These are phyloP conservation scores for Cordyceps farinosa DNA, from an alignment of 2,329 filamentous ascomycete species.

Conservation along the genomic window DNA sequence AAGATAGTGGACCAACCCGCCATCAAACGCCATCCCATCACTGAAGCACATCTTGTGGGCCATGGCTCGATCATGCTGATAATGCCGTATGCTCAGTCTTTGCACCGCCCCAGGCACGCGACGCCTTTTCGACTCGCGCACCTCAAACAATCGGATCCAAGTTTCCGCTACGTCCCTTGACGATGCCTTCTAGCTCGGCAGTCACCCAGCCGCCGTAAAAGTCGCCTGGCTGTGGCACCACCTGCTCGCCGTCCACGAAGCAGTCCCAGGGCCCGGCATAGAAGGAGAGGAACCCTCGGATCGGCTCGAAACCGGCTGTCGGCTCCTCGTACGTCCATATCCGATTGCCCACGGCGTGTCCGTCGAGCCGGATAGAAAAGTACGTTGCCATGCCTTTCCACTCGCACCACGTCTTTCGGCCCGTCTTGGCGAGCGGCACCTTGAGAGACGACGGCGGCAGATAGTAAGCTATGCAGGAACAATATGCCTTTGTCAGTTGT, in stretches of 20 bases:
- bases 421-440: conserved; percentile 43
- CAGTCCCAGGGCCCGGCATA: conserved; percentile 62
- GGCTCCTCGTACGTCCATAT: conserved; percentile 59
- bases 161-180: conserved; percentile 42
- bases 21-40: too few species aligned
- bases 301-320: conserved; percentile 46
- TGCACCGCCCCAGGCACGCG: too few species aligned
- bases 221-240: conserved; percentile 56
- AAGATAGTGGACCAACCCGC: too few species aligned
- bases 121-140: too few species aligned
- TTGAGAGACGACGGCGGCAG: conserved; percentile 49
- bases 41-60: too few species aligned
- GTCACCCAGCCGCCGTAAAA: conserved; percentile 65
- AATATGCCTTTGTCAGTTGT: background rate
- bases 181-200: conserved; percentile 53
- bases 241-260: conserved; percentile 58
- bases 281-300: conserved; percentile 56
- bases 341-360: conserved; percentile 43
- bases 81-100: too few species aligned
- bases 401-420: conserved; percentile 50
- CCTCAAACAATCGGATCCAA: conserved; percentile 33
- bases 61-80: too few species aligned
- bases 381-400: conserved; percentile 61
- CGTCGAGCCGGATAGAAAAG: conserved; percentile 39
- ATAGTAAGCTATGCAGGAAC: conserved; percentile 50